Base-by-base conservation (phyloP, 2,329 filamentous ascomycete species). In the Geoglossum cookeanum region DNA sequence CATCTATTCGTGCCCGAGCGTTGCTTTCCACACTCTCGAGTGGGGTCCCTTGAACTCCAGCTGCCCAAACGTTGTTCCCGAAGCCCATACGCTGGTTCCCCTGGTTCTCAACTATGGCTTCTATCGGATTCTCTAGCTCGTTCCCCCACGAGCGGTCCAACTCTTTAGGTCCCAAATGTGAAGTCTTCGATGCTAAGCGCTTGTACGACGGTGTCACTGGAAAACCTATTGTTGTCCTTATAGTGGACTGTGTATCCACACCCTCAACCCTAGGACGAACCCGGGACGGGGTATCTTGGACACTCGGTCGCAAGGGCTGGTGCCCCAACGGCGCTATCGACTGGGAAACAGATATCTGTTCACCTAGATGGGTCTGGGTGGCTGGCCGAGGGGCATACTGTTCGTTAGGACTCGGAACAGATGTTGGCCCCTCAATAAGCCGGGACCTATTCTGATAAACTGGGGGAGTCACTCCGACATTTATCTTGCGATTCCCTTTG, bases 401-500 rank as follows among this genome's bases (percentile, higher is more conserved):
- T 32, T 37, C 49, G n/a, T 53, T 53, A 7, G 29, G 13, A 35
- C 13, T n/a, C 17, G 15, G 15, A 32, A 9, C 22, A 1, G 4
- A 32, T 22, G 5, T 33, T 9, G 15, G 30, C n/a, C 37, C 30
- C 37, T 17, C 33, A 7, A 35, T 6, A 53, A 2, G 49, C 22
- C 37, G 30, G 15, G 49, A 37, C 11, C 49, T 30, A 37, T 53
- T 37, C n/a, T 53, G 11, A 45, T 48, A 55, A 4, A 27, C n/a
- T 17, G 30, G 29, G 15, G 54, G 54, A 7, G 42, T 51, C 58
- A 56, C 30, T 59, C 39, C 35, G 42, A 35, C 47, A 8, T 53
- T 39, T 37, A 6, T 48, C 29, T 42, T 54, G 30, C 63, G 58
- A 54, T 61, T 61, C 30, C 57, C 61, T 29, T 67, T 70, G 3